Conservation (phyloP, 805 yeast genomes). For the Monosporozyma solicola region DNA sequence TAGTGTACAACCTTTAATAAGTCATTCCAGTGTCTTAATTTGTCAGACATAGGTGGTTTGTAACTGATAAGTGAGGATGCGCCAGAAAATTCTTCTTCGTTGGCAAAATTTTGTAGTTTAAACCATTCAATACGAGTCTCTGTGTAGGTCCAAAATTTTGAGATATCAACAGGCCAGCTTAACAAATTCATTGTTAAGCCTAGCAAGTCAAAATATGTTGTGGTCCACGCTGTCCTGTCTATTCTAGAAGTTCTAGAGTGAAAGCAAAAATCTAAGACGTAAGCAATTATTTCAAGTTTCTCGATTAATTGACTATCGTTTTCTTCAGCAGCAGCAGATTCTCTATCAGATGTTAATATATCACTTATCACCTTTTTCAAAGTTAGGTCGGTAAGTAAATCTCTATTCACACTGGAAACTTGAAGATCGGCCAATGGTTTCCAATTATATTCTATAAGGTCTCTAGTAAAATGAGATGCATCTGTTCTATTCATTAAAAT, state of each 20-base stretch:
- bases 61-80: constrained; percentile 24
- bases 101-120: constrained; percentile 12
- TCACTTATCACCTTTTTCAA: constrained; percentile 14
- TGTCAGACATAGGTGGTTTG: constrained; percentile 23
- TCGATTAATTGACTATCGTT: background rate
- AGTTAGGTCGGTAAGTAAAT: constrained; percentile 9
- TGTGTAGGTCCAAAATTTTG: constrained; percentile 24
- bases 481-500: background rate
- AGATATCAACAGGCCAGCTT: constrained; percentile 18
- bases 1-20: constrained; percentile 12
- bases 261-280: constrained; percentile 21
- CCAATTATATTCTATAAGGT: constrained; percentile 11
- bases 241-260: constrained; percentile 13
- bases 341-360: constrained; percentile 1
- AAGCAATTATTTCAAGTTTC: constrained; percentile 8
- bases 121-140: constrained; percentile 27
- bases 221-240: constrained; percentile 14
- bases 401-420: constrained; percentile 5
- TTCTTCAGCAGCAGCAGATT: background rate
- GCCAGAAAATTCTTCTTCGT: constrained; percentile 10
- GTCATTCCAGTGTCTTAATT: constrained; percentile 26
- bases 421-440: constrained; percentile 4
- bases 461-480: constrained; percentile 1
- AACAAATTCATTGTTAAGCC: constrained; percentile 14
- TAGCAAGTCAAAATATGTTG: constrained; percentile 19